Conservation (phyloP, 2,329 filamentous ascomycete genomes). For the Sporothrix humicola region DNA sequence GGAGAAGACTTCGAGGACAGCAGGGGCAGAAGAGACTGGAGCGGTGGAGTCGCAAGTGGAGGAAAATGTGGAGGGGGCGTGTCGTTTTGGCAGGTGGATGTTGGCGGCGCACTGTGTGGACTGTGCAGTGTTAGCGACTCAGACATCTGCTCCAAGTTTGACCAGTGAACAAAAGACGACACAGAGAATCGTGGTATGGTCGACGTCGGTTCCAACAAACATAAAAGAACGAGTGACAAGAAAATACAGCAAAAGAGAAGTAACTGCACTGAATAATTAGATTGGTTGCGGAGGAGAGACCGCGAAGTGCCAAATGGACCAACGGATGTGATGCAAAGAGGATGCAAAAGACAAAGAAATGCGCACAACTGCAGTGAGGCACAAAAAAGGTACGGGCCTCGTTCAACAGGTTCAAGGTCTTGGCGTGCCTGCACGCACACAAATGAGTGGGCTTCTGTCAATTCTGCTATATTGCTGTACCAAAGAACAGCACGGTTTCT, state of each 20-base stretch:
- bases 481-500: not conserved
- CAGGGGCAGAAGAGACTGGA: not conserved
- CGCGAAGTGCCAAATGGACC: slow-evolving; percentile 46
- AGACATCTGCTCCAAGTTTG: not conserved
- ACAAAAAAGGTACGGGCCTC: slow-evolving; percentile 16
- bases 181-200: not conserved
- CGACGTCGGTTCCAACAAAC: not conserved
- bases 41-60: slow-evolving; percentile 18
- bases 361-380: not conserved
- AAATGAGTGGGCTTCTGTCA: not conserved
- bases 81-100: slow-evolving; percentile 2
- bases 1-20: not conserved
- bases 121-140: slow-evolving; percentile 15
- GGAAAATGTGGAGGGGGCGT: slow-evolving; percentile 4
- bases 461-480: slow-evolving; percentile 14
- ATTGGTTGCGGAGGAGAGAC: slow-evolving; percentile 38
- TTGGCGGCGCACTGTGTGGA: slow-evolving; percentile 29
- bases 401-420: not conserved
- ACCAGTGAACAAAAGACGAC: not conserved
- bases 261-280: not conserved
- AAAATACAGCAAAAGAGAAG: slow-evolving; percentile 33
- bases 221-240: slow-evolving; percentile 42
- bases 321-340: slow-evolving; percentile 45
- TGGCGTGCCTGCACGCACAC: slow-evolving; percentile 10
- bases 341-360: not conserved